Evolutionary conservation across 352 stramenopile species (phyloP), one percentile per base, ranked within the genome.

Genomic region (Globisporangium rhizosaccharum): DNA sequence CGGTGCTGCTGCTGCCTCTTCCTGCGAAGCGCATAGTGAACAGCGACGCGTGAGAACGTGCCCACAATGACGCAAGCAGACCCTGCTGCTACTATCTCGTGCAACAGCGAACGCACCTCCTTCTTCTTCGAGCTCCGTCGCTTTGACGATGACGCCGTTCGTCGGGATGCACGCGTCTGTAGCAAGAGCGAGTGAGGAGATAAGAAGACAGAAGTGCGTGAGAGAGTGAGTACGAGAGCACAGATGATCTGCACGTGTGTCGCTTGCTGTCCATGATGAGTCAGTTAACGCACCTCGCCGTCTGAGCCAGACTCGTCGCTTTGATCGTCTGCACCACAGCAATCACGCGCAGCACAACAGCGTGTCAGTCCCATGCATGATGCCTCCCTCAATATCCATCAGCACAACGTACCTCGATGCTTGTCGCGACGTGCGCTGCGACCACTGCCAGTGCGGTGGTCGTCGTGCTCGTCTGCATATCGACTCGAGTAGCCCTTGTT

Each of bases 261-360:
- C 23, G 23, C 23, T 23, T 23, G 23, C 23, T 23, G 23, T 49
- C 11, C 17, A 2, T 23, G n/a, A 49, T 25, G 12, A 54, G 17
- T 7, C 18, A 44, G 2, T n/a, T 9, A 11, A 62, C 63, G 47
- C 56, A 77, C 75, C 50, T 90, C 85, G 63, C 85, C 77, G 37
- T 91, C 82, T 1, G 85, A 94, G 28, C 87, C 82, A 3, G 79
- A 90, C 52, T 82, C 79, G 20, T 85, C 80, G 42, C 75, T 82
- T 52, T 59, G 64, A 33, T 90, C 75, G 46, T 82, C 74, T 86
- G 44, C 37, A 63, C 30, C 56, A 65, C n/a, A 33, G 2, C 3
- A 36, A 51, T 17, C 47, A 37, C 42, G 18, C 61, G 39, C 41
- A n/a, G 30, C 1, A 50, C 48, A 41, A 33, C 26, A 28, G 44